Percentiles rank a stretch among this genome's conserved stretches.
Conservation (phyloP, 225 moss, liverwort and hornwort species). For the Ulota crispa region DNA sequence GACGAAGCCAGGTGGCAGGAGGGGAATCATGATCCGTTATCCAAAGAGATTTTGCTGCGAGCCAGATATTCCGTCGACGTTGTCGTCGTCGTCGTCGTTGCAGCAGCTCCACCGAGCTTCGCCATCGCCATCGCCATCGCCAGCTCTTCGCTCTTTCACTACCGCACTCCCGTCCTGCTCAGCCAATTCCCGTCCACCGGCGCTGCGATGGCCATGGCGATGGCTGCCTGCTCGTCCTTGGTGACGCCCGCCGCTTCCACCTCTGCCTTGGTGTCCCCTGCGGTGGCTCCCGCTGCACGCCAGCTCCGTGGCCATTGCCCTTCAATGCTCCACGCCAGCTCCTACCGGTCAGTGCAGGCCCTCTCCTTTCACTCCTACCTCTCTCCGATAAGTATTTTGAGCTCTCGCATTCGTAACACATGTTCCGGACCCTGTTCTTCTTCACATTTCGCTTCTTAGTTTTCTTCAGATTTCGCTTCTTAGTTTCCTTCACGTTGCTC, state of each 20-base stretch:
- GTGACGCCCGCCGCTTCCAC: neutral
- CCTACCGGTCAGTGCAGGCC: slow-evolving; percentile 22
- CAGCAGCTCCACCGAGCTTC: neutral
- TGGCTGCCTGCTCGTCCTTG: slow-evolving; percentile 42
- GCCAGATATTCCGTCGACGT: neutral
- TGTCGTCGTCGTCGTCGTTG: neutral
- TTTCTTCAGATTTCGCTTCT: no score
- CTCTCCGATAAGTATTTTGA: neutral
- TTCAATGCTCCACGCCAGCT: slow-evolving; percentile 32
- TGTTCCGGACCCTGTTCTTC: no score
- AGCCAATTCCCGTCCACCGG: neutral
- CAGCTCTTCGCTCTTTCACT: neutral
- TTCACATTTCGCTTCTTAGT: neutral
- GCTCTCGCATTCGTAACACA: neutral
- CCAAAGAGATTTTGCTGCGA: slow-evolving; percentile 23
- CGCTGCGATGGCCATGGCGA: slow-evolving; percentile 44
- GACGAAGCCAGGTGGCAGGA: neutral
- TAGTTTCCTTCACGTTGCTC: neutral
- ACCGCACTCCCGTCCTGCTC: neutral
- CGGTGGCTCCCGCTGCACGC: neutral
- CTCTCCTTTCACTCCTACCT: neutral
- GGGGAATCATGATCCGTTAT: slow-evolving; percentile 38
- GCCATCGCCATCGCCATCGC: slow-evolving; percentile 10
- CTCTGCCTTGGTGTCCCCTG: neutral
- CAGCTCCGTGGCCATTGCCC: slow-evolving; percentile 24